phyloP scores from a whole-genome alignment of 441 rosid species.

The Biscutella laevigata region DNA sequence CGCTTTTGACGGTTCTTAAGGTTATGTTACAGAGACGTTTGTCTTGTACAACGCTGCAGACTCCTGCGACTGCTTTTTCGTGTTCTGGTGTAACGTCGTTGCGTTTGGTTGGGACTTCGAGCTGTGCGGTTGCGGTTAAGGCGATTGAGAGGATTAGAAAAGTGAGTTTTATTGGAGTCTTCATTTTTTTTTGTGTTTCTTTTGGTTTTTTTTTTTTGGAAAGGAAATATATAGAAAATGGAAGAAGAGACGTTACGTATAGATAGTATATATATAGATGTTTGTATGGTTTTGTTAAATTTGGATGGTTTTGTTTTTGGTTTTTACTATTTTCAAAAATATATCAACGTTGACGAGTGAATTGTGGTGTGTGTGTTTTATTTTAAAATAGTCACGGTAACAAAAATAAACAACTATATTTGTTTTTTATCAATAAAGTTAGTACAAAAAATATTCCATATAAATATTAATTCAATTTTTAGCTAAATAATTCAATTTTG shows the following conservation, averaged over 20 bases:
- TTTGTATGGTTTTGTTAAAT: constrained; percentile 13
- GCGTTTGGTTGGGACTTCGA: constrained; percentile 6
- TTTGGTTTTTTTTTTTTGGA: neutral
- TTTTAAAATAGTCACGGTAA: no score
- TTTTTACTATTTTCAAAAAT: constrained; percentile 13
- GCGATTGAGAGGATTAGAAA: constrained; percentile 23
- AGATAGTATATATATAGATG: constrained; percentile 14
- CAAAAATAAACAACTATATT: no score
- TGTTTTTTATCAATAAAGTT: no score
- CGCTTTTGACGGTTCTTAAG: constrained; percentile 20
- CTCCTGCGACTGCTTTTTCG: constrained; percentile 19
- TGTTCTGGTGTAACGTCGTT: constrained; percentile 9
- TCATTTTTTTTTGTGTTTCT: constrained; percentile 7
- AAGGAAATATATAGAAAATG: constrained; percentile 19
- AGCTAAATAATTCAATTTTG: no score
- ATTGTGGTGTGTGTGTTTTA: no score
- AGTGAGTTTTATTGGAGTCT: constrained; percentile 23
- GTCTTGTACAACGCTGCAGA: constrained; percentile 28
- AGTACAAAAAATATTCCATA: no score
- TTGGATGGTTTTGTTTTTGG: constrained; percentile 7
- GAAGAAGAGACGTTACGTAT: neutral
- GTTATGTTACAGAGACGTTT: constrained; percentile 24
- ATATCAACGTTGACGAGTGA: constrained; percentile 13
- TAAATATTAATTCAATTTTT: no score
- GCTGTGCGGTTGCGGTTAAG: constrained; percentile 21